phyloP scores from a whole-genome alignment of 2,329 filamentous ascomycete genomes.

The Clonostachys chloroleuca region DNA sequence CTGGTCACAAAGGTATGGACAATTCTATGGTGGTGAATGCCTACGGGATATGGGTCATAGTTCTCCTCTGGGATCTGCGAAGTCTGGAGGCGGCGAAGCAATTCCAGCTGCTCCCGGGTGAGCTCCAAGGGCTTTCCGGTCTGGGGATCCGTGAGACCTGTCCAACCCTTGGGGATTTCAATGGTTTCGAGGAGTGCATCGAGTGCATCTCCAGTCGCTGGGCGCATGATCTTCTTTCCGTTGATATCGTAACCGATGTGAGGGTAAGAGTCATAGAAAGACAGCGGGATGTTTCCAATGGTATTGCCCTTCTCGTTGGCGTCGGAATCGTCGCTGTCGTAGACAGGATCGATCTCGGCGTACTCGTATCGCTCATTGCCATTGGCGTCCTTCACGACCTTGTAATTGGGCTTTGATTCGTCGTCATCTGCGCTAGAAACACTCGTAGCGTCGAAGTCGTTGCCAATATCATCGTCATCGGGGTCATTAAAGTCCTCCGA shows the following conservation, averaged over 20 bases:
- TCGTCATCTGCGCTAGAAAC: conserved; percentile 27
- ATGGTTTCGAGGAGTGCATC: conserved; percentile 95
- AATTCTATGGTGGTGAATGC: conserved; percentile 13
- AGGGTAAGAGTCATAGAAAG: conserved; percentile 95
- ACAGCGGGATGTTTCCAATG: conserved; percentile 89
- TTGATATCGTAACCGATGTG: conserved; percentile 99
- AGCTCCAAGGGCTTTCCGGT: conserved; percentile 91
- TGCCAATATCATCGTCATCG: conserved; percentile 21
- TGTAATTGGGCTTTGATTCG: conserved; percentile 39
- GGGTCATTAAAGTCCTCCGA: conserved; percentile 23
- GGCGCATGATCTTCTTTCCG: conserved; percentile 95
- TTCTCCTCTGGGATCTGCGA: conserved; percentile 84
- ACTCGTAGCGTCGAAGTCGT: conserved; percentile 10
- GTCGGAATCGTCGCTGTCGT: conserved; percentile 94
- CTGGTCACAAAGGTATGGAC: background rate
- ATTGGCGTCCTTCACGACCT: conserved; percentile 75
- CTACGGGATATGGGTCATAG: conserved; percentile 85
- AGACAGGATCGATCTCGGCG: conserved; percentile 87
- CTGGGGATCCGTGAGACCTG: conserved; percentile 86
- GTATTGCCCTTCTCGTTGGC: conserved; percentile 77
- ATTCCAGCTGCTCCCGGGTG: conserved; percentile 81
- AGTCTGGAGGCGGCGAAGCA: conserved; percentile 82
- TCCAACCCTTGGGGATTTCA: conserved; percentile 96
- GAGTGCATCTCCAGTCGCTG: conserved; percentile 87
- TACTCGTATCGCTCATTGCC: conserved; percentile 89